Evolutionary conservation across 2,329 filamentous ascomycete genomes (phyloP).

Genomic region (Arthrobotrys musiformis): DNA sequence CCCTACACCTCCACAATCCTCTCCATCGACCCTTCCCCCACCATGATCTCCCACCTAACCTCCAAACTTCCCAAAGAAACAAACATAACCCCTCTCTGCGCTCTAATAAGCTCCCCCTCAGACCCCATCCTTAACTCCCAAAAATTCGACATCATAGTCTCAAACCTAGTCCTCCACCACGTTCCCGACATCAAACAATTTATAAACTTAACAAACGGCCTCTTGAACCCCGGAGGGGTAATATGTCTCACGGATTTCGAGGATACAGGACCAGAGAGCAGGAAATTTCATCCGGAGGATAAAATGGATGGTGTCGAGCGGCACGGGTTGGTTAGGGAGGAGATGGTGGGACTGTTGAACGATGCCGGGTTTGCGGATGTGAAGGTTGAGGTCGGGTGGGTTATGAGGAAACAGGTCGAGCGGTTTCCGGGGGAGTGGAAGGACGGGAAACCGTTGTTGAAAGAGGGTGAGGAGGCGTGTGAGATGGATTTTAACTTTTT

Average conservation of each 20-base stretch:
- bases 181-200: constrained; percentile 65
- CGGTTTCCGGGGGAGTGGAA: constrained; percentile 64
- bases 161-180: constrained; percentile 70
- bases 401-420: constrained; percentile 67
- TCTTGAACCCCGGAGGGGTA: constrained; percentile 65
- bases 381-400: constrained; percentile 66
- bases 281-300: constrained; percentile 67
- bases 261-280: constrained; percentile 68
- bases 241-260: constrained; percentile 71
- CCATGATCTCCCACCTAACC: constrained; percentile 68
- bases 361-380: constrained; percentile 67
- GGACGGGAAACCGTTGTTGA: constrained; percentile 59
- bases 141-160: constrained; percentile 68
- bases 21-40: constrained; percentile 68
- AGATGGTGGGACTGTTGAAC: constrained; percentile 64
- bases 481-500: constrained; percentile 63
- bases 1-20: constrained; percentile 66
- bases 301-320: constrained; percentile 69
- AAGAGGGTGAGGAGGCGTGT: constrained; percentile 56
- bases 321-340: constrained; percentile 66
- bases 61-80: constrained; percentile 63
- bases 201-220: constrained; percentile 65
- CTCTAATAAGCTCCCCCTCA: constrained; percentile 63
- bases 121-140: constrained; percentile 64
- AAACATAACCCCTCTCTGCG: constrained; percentile 66